These are phyloP conservation scores for Fusarium staphyleae DNA, from an alignment of 2,329 filamentous ascomycete species.

Conservation along the genomic window DNA sequence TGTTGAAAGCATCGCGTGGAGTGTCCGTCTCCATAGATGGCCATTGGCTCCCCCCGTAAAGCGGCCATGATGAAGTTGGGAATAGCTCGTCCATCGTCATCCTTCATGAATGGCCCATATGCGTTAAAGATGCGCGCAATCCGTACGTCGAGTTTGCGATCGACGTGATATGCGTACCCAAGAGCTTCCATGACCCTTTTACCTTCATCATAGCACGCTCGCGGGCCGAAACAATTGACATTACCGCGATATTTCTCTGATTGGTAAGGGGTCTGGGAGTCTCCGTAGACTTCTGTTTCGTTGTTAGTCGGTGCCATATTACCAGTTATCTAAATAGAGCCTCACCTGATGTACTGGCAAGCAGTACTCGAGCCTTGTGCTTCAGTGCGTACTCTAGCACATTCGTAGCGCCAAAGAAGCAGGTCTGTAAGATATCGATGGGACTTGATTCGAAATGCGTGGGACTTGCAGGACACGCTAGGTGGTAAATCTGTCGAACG, in stretches of 20 bases:
- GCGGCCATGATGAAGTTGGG: conserved; percentile 35
- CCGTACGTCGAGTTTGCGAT: conserved; percentile 34
- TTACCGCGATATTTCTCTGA: conserved; percentile 48
- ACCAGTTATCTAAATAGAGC: fast-evolving
- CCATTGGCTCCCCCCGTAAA: conserved; percentile 20
- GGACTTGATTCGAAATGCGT: conserved; percentile 28
- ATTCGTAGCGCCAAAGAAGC: conserved; percentile 27
- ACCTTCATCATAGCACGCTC: conserved; percentile 53
- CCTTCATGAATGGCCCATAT: conserved; percentile 26
- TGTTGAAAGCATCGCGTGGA: conserved; percentile 29
- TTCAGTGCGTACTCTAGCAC: conserved; percentile 28
- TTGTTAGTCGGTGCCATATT: background rate
- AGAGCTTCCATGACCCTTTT: conserved; percentile 50
- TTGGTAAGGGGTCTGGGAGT: conserved; percentile 12
- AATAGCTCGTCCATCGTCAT: conserved; percentile 22
- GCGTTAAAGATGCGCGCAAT: conserved; percentile 35
- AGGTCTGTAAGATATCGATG: conserved; percentile 33
- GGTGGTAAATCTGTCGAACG: conserved; percentile 33
- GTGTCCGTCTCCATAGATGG: conserved; percentile 29
- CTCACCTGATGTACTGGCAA: conserved; percentile 31
- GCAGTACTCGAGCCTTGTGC: conserved; percentile 24
- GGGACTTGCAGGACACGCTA: conserved; percentile 29
- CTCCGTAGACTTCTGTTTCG: conserved; percentile 25
- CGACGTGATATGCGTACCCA: conserved; percentile 40
- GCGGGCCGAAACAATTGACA: conserved; percentile 50